These are phyloP conservation scores for Alternaria atra DNA, from an alignment of 2,329 filamentous ascomycete genomes.

Conservation along the genomic window DNA sequence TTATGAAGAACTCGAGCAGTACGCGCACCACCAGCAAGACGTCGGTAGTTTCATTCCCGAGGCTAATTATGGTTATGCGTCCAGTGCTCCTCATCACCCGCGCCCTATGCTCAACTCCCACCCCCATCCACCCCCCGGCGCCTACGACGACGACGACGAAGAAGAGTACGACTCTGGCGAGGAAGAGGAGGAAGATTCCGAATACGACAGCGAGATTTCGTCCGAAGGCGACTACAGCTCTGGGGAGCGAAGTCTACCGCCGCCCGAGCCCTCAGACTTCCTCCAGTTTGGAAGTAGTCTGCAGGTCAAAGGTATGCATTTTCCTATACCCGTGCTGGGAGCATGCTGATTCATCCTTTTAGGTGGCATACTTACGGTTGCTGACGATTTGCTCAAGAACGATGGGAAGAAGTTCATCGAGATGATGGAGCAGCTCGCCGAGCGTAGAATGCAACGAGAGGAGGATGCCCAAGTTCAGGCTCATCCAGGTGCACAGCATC, in stretches of 20 bases:
- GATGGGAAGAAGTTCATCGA: constrained; percentile 99
- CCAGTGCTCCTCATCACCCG: constrained; percentile 65
- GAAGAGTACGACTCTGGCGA: constrained; percentile 62
- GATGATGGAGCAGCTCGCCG: constrained; percentile 99
- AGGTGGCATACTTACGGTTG: constrained; percentile 98
- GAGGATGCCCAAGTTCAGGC: constrained; percentile 79
- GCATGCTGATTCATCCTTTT: constrained; percentile 43
- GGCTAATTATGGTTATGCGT: constrained; percentile 66
- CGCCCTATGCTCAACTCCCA: constrained; percentile 68
- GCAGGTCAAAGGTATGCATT: constrained; percentile 79
- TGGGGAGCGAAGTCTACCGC: constrained; percentile 71
- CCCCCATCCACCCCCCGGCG: constrained; percentile 72
- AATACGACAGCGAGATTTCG: constrained; percentile 67
- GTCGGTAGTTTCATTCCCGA: constrained; percentile 74
- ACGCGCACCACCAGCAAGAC: constrained; percentile 85
- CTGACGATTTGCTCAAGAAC: constrained; percentile 97
- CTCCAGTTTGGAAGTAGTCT: constrained; percentile 98
- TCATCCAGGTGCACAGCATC: constrained; percentile 63
- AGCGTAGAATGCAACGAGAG: constrained; percentile 95
- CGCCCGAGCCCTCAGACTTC: constrained; percentile 80
- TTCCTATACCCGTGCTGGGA: constrained; percentile 13
- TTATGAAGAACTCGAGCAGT: constrained; percentile 97
- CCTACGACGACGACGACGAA: constrained; percentile 56
- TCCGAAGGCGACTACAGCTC: constrained; percentile 72
- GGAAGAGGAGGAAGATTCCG: constrained; percentile 62